These are phyloP conservation scores for Pseudozyma sp. DNA, from an alignment of 1,284 basidiomycete species.

Conservation along the genomic window DNA sequence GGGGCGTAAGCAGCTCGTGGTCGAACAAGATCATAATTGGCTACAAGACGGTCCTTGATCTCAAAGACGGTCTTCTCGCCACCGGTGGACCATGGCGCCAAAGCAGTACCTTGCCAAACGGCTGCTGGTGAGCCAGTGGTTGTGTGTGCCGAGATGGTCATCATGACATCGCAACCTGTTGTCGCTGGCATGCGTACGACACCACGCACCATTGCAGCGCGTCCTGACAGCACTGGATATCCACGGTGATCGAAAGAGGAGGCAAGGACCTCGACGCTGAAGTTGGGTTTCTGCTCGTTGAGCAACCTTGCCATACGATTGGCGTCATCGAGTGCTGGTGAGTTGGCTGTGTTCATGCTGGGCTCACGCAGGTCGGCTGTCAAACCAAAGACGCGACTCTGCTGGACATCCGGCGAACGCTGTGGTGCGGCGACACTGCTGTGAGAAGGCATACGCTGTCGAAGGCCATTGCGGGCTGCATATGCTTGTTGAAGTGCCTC, in stretches of 20 bases:
- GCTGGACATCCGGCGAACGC: slow-evolving; percentile 8
- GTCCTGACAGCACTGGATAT: slow-evolving; percentile 55
- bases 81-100: slow-evolving; percentile 51
- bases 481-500: slow-evolving; percentile 14
- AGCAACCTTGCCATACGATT: slow-evolving; percentile 33
- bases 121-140: slow-evolving; percentile 60
- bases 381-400: slow-evolving; percentile 47
- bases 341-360: slow-evolving; percentile 8
- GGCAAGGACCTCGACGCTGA: slow-evolving; percentile 62
- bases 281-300: slow-evolving; percentile 42
- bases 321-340: slow-evolving; percentile 29
- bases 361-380: slow-evolving; percentile 42
- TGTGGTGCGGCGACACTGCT: slow-evolving; percentile 4
- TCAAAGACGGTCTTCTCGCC: slow-evolving; percentile 55
- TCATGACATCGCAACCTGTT: slow-evolving; percentile 53
- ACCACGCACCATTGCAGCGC: slow-evolving; percentile 48
- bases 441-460: slow-evolving; percentile 25
- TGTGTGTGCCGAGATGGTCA: slow-evolving; percentile 62
- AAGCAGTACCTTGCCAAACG: slow-evolving; percentile 58
- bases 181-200: slow-evolving; percentile 50
- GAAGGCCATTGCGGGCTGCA: slow-evolving; percentile 10
- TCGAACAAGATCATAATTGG: slow-evolving; percentile 44
- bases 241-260: slow-evolving; percentile 56
- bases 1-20: slow-evolving; percentile 42
- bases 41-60: slow-evolving; percentile 48